Conservation (phyloP, 2,329 filamentous ascomycete species). For the Phyllosticta ampelicida region DNA sequence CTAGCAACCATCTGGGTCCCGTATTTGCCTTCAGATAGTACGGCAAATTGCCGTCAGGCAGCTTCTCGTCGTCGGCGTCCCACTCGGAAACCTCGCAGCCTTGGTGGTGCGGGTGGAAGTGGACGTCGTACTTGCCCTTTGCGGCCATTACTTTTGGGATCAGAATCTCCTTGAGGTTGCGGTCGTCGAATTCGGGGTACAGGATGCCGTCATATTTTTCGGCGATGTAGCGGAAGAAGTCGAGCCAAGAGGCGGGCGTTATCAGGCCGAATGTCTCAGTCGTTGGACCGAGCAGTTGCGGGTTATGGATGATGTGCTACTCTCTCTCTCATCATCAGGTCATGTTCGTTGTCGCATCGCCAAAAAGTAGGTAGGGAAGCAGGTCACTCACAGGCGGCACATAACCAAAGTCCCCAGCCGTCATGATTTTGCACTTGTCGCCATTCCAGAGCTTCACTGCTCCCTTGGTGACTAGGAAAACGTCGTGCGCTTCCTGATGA, state of each 20-base stretch:
- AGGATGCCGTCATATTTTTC: conserved; percentile 42
- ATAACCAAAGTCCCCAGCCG: conserved; percentile 47
- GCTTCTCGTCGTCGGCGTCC: conserved; percentile 29
- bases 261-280: conserved; percentile 46
- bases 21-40: conserved; percentile 45
- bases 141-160: conserved; percentile 48
- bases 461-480: conserved; percentile 45
- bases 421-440: conserved; percentile 44
- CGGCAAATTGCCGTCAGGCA: conserved; percentile 31
- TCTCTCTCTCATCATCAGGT: background rate
- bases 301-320: conserved; percentile 44
- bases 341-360: background rate
- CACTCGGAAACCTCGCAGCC: conserved; percentile 29
- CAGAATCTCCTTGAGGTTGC: conserved; percentile 40
- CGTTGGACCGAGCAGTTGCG: conserved; percentile 43
- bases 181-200: conserved; percentile 42
- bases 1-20: conserved; percentile 37
- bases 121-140: conserved; percentile 44
- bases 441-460: conserved; percentile 47
- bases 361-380: no score
- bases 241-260: conserved; percentile 48
- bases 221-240: conserved; percentile 49
- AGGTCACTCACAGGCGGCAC: conserved; percentile 41
- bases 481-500: conserved; percentile 43
- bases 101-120: conserved; percentile 40